Conservation (phyloP, 306 rosid genomes). For the Inga laurina region DNA sequence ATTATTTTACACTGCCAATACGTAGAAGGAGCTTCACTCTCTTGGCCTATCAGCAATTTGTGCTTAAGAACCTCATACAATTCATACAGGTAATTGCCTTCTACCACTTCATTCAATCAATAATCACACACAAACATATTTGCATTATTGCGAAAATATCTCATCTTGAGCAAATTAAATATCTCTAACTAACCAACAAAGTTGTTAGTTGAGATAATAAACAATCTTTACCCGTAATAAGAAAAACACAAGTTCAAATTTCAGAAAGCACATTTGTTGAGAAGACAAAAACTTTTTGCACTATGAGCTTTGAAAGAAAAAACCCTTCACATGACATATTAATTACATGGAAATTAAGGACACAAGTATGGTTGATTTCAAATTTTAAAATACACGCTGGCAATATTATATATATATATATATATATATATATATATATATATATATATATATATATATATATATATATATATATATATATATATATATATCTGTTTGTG, state of each 20-base stretch:
- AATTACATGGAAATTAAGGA: not conserved
- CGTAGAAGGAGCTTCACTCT: slow-evolving; percentile 40
- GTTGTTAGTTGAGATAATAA: too few relatives aligned
- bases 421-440: too few relatives aligned
- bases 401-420: not conserved
- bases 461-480: too few relatives aligned
- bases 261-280: too few relatives aligned
- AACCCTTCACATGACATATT: not conserved
- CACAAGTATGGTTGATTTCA: not conserved
- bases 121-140: not conserved
- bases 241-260: too few relatives aligned
- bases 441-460: too few relatives aligned
- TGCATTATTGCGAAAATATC: not conserved
- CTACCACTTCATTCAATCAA: not conserved
- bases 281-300: too few relatives aligned
- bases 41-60: slow-evolving; percentile 43
- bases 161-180: not conserved
- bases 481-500: too few relatives aligned
- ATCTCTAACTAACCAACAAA: too few relatives aligned
- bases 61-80: slow-evolving; percentile 43
- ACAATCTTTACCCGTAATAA: too few relatives aligned
- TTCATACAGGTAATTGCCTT: not conserved
- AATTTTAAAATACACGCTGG: not conserved
- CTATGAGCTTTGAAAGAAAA: too few relatives aligned
- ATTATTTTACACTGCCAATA: slow-evolving; percentile 57